Conservation (phyloP, 768 basidiomycete genomes). For the Lepiota venenata region DNA sequence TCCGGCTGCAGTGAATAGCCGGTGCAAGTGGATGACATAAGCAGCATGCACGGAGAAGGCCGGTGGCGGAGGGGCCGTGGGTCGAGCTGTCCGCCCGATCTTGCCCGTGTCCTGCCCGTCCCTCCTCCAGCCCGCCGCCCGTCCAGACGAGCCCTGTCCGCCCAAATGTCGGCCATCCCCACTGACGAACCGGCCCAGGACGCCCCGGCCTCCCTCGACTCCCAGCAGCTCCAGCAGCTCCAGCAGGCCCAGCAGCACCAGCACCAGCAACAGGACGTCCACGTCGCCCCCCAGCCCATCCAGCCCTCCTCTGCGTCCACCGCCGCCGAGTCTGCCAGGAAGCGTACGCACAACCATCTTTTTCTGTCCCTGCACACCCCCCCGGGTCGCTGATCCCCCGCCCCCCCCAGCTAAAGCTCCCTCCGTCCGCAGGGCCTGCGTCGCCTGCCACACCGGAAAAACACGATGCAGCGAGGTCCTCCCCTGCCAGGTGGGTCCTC, state of each 20-base stretch:
- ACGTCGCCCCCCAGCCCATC: conserved; percentile 23
- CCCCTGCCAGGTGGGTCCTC: conserved; percentile 63
- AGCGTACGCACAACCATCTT: conserved; percentile 46
- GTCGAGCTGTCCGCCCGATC: conserved; percentile 6
- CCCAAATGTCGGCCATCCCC: conserved; percentile 72
- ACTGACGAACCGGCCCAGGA: conserved; percentile 64
- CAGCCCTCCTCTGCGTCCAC: conserved; percentile 22
- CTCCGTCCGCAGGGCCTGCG: conserved; percentile 76
- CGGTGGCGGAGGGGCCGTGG: background rate
- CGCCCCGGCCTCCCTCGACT: conserved; percentile 52
- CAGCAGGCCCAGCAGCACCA: conserved; percentile 36
- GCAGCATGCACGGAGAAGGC: background rate
- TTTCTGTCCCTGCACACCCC: conserved; percentile 7
- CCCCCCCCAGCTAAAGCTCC: conserved; percentile 64
- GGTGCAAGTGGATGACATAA: conserved; percentile 4
- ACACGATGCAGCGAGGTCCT: conserved; percentile 80
- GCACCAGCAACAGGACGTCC: conserved; percentile 19
- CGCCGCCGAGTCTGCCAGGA: conserved; percentile 44
- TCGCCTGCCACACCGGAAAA: conserved; percentile 80
- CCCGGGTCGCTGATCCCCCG: conserved; percentile 17
- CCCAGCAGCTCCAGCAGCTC: conserved; percentile 55
- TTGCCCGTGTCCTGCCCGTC: conserved; percentile 22
- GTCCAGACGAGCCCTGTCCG: conserved; percentile 26
- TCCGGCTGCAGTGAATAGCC: conserved; percentile 1
- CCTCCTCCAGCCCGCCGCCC: conserved; percentile 23